phyloP scores from a whole-genome alignment of 1,284 basidiomycete species.

The Trametes versicolor region DNA sequence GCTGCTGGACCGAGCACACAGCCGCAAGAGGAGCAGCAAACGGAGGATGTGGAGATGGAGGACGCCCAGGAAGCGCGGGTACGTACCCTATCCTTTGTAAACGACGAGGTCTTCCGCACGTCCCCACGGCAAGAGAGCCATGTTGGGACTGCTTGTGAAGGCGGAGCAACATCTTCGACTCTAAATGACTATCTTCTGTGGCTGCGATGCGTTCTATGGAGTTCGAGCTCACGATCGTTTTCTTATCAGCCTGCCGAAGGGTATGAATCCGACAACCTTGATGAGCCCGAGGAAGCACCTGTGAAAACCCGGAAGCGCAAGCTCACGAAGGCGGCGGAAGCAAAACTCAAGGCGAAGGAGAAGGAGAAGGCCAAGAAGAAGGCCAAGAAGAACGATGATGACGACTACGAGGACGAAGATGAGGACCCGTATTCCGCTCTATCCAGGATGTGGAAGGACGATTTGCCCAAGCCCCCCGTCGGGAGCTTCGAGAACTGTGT shows the following conservation, averaged over 20 bases:
- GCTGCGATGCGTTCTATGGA: too few relatives aligned
- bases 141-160: too few relatives aligned
- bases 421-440: constrained; percentile 65
- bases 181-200: too few relatives aligned
- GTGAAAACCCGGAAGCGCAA: constrained; percentile 56
- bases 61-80: constrained; percentile 43
- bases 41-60: constrained; percentile 44
- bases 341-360: constrained; percentile 55
- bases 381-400: constrained; percentile 55
- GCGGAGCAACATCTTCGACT: too few relatives aligned
- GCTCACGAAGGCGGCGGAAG: constrained; percentile 50
- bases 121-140: too few relatives aligned
- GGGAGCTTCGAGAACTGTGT: constrained; percentile 89
- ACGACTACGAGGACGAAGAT: constrained; percentile 55
- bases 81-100: constrained; percentile 5
- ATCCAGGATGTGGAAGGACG: constrained; percentile 61
- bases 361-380: constrained; percentile 62
- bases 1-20: constrained; percentile 60
- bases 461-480: constrained; percentile 67
- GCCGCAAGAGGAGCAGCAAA: constrained; percentile 25
- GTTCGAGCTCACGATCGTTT: too few relatives aligned
- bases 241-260: constrained; percentile 52
- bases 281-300: constrained; percentile 60
- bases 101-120: too few relatives aligned
- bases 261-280: constrained; percentile 79